phyloP scores from a whole-genome alignment of 1,284 basidiomycete genomes.

The Phenoliferia sp. region DNA sequence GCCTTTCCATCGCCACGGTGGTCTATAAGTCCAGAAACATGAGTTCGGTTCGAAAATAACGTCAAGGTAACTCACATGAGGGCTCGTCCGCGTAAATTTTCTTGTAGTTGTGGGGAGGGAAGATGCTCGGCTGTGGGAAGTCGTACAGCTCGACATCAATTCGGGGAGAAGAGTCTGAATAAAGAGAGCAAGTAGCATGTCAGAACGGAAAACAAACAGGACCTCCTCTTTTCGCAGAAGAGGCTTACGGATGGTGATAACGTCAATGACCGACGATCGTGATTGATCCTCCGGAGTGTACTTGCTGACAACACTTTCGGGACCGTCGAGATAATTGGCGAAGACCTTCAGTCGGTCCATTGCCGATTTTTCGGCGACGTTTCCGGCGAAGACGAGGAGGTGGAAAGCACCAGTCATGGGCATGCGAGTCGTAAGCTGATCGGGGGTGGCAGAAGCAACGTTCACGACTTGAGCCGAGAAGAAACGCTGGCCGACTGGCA shows the following conservation, averaged over 20 bases:
- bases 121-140: conserved; percentile 31
- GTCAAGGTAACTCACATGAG: conserved; percentile 11
- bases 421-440: conserved; percentile 27
- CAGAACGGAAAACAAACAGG: not conserved
- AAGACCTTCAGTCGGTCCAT: conserved; percentile 28
- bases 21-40: conserved; percentile 6
- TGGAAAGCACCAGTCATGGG: conserved; percentile 22
- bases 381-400: conserved; percentile 37
- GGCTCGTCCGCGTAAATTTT: conserved; percentile 36
- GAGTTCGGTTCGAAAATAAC: not conserved
- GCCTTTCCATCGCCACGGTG: conserved; percentile 42
- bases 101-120: conserved; percentile 27
- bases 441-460: conserved; percentile 25
- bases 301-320: conserved; percentile 36
- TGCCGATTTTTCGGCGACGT: conserved; percentile 24
- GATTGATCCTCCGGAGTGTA: conserved; percentile 34
- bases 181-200: not conserved
- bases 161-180: conserved; percentile 24
- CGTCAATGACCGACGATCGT: conserved; percentile 33
- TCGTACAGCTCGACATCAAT: conserved; percentile 31
- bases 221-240: too few relatives aligned
- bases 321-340: conserved; percentile 31
- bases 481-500: conserved; percentile 36
- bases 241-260: conserved; percentile 35
- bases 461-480: conserved; percentile 34